Conservation (phyloP, 2,329 filamentous ascomycete species). For the Tolypocladium amazonense region DNA sequence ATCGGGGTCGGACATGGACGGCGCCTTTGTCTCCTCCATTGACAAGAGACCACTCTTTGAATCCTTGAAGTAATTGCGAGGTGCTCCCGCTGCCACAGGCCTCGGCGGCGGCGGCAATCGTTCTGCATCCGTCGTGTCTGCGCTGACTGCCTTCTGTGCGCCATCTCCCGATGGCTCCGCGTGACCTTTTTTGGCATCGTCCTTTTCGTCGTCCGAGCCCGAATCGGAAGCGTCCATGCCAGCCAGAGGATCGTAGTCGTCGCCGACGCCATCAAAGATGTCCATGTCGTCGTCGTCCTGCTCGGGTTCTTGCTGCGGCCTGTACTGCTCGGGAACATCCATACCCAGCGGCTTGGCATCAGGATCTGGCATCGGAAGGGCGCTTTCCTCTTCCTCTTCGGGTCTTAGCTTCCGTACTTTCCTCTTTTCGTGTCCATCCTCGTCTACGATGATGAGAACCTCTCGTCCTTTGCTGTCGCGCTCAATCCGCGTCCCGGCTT, state of each 20-base stretch:
- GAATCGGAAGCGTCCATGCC: conserved; percentile 37
- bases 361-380: conserved; percentile 43
- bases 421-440: conserved; percentile 55
- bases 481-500: conserved; percentile 47
- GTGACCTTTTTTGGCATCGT: conserved; percentile 19
- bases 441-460: conserved; percentile 54
- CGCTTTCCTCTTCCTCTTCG: conserved; percentile 23
- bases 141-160: conserved; percentile 6
- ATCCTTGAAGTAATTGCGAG: conserved; percentile 53
- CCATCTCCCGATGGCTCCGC: conserved; percentile 9
- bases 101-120: conserved; percentile 37
- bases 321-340: conserved; percentile 52
- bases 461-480: conserved; percentile 50
- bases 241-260: conserved; percentile 58
- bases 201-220: conserved; percentile 33
- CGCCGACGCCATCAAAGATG: conserved; percentile 56
- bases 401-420: conserved; percentile 47
- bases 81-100: conserved; percentile 24
- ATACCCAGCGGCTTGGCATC: conserved; percentile 50
- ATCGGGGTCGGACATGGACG: conserved; percentile 60
- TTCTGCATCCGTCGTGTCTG: conserved; percentile 5
- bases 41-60: conserved; percentile 44
- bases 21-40: conserved; percentile 37
- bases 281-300: conserved; percentile 49
- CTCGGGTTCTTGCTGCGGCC: conserved; percentile 33